phyloP scores from a whole-genome alignment of 1,284 basidiomycete species.

The Sporisorium sorghi region DNA sequence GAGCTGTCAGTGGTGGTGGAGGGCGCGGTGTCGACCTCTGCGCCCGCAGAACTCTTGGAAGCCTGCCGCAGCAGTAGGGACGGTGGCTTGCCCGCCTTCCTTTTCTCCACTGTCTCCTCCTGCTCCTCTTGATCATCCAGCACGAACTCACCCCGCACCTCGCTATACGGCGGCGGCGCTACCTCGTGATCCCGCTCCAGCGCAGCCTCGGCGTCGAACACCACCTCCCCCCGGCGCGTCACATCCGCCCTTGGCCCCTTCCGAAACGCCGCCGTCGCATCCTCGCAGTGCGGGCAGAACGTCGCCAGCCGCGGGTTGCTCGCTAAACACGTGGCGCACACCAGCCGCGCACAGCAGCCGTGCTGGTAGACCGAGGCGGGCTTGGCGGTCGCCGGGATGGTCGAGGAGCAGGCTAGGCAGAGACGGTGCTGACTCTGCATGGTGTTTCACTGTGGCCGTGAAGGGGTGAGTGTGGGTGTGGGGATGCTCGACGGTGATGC shows the following conservation, averaged over 20 bases:
- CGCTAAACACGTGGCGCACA: slow-evolving; percentile 37
- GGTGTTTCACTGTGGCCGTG: no score
- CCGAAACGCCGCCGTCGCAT: slow-evolving; percentile 41
- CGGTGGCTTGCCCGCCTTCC: background rate
- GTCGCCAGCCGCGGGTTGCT: slow-evolving; percentile 38
- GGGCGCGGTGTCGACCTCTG: slow-evolving; percentile 27
- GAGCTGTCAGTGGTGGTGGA: background rate
- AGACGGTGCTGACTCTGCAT: slow-evolving; percentile 21
- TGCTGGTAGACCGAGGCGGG: slow-evolving; percentile 34
- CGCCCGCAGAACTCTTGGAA: slow-evolving; percentile 23
- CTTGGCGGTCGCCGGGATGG: slow-evolving; percentile 24
- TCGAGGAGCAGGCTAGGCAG: slow-evolving; percentile 42
- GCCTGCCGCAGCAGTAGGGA: slow-evolving; percentile 15
- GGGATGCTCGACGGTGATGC: background rate
- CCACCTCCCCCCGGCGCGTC: slow-evolving; percentile 39
- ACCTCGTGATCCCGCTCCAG: slow-evolving; percentile 6
- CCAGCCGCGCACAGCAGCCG: slow-evolving; percentile 40
- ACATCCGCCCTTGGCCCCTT: slow-evolving; percentile 53
- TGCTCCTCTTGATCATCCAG: slow-evolving; percentile 18
- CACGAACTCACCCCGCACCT: slow-evolving; percentile 21
- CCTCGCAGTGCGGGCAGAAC: slow-evolving; percentile 56
- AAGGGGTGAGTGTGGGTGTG: background rate
- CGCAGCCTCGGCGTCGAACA: slow-evolving; percentile 34
- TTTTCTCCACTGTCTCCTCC: slow-evolving; percentile 1
- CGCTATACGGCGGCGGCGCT: slow-evolving; percentile 32